These are phyloP conservation scores for Przewalskia tangutica DNA, from an alignment of 257 asterid species.

Conservation along the genomic window DNA sequence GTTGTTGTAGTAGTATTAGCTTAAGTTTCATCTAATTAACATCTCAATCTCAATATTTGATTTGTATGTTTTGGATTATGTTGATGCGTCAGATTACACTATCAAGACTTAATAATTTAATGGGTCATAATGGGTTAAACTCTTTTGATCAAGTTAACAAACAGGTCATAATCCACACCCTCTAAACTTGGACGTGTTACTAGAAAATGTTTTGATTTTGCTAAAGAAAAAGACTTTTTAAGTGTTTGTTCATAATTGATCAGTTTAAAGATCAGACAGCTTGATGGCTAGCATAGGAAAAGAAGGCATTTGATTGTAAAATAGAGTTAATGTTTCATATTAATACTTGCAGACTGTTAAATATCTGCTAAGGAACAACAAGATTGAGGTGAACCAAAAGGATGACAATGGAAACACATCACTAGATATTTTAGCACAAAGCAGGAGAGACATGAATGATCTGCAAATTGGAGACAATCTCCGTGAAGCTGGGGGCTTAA, in stretches of 20 bases:
- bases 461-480: constrained; percentile 21
- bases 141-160: background rate
- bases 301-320: background rate
- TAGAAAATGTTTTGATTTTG: background rate
- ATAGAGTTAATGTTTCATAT: background rate
- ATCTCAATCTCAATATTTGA: background rate
- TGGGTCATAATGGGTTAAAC: background rate
- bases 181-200: background rate
- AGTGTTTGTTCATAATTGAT: background rate
- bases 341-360: constrained; percentile 16
- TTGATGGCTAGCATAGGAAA: background rate
- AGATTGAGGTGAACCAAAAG: constrained; percentile 13
- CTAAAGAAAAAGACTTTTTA: background rate
- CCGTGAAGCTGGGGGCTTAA: constrained; percentile 12
- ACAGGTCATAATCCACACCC: background rate
- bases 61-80: background rate
- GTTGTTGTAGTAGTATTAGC: background rate
- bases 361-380: constrained; percentile 6
- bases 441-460: constrained; percentile 16
- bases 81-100: background rate
- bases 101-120: background rate
- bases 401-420: constrained; percentile 23
- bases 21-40: background rate
- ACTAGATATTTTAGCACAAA: constrained; percentile 21
- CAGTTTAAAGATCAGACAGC: background rate